Percentiles rank a stretch among this genome's conserved stretches.
Evolutionary conservation across 2,329 filamentous ascomycete species (phyloP).

Genomic region (Didymella keratinophila): DNA sequence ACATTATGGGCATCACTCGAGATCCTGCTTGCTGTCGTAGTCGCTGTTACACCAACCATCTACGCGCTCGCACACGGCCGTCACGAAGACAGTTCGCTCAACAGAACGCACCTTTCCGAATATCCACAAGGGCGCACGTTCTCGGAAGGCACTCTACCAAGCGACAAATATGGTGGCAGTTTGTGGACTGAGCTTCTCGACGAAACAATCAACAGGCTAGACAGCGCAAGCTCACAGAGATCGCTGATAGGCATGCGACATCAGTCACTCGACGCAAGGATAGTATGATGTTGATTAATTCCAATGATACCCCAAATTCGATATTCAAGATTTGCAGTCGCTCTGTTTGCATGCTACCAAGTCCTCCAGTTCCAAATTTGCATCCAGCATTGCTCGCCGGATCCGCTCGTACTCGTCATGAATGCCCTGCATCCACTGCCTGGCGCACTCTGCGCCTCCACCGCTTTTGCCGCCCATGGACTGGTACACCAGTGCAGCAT

Average conservation of each 20-base stretch:
- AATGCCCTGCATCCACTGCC: constrained; percentile 1
- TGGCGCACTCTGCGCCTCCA: background rate
- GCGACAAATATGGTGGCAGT: constrained; percentile 11
- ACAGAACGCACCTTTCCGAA: constrained; percentile 21
- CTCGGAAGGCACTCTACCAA: constrained; percentile 3
- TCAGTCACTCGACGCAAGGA: constrained; percentile 13
- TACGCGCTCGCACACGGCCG: constrained; percentile 28
- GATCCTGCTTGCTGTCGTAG: constrained; percentile 24
- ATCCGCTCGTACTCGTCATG: constrained; percentile 4
- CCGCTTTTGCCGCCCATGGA: constrained; percentile 3
- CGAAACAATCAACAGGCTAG: constrained; percentile 6
- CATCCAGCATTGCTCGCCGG: background rate
- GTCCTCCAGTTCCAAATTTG: background rate
- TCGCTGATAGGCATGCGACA: constrained; percentile 18
- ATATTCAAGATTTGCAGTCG: background rate
- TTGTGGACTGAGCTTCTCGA: constrained; percentile 26
- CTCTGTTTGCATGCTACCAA: background rate
- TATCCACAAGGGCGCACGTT: constrained; percentile 15
- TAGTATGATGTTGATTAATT: constrained; percentile 3
- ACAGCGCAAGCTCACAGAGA: constrained; percentile 22
- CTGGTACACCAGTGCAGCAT: background rate
- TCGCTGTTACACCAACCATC: constrained; percentile 29
- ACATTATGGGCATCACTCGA: constrained; percentile 30
- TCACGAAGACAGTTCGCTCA: constrained; percentile 17
- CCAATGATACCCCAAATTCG: background rate